Evolutionary conservation across 2,329 filamentous ascomycete species (phyloP).

Genomic region (Aotearoamyces nothofagi): DNA sequence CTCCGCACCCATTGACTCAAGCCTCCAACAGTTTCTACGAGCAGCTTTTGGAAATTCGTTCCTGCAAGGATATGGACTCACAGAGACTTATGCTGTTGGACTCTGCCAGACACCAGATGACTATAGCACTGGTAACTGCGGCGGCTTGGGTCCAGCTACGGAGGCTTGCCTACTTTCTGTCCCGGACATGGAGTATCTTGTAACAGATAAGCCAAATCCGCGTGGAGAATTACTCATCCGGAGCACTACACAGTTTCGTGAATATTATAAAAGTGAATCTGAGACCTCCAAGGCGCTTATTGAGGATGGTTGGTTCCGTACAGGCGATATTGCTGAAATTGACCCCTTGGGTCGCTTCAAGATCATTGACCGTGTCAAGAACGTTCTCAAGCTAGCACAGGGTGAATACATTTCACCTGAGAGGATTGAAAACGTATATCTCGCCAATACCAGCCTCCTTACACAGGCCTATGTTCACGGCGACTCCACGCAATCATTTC

Average conservation of each 20-base stretch:
- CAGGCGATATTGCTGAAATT: constrained; percentile 77
- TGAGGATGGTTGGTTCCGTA: constrained; percentile 91
- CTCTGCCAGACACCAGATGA: constrained; percentile 58
- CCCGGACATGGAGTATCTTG: constrained; percentile 85
- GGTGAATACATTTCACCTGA: constrained; percentile 98
- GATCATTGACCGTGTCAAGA: constrained; percentile 96
- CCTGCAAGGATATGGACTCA: constrained; percentile 82
- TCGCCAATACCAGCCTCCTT: constrained; percentile 66
- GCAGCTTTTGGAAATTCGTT: constrained; percentile 69
- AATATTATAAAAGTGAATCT: constrained; percentile 81
- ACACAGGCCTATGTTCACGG: constrained; percentile 82
- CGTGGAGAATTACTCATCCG: constrained; percentile 81
- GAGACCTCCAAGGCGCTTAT: constrained; percentile 77
- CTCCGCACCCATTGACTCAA: constrained; percentile 79
- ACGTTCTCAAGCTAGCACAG: constrained; percentile 95
- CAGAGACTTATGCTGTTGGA: constrained; percentile 75
- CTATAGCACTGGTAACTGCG: constrained; percentile 67
- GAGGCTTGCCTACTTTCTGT: constrained; percentile 78
- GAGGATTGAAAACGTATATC: constrained; percentile 88
- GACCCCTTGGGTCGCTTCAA: constrained; percentile 77
- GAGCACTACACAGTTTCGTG: constrained; percentile 64
- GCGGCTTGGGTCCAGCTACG: constrained; percentile 46
- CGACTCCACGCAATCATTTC: constrained; percentile 63
- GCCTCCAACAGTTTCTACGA: constrained; percentile 77
- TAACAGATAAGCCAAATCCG: constrained; percentile 75